Evolutionary conservation across 2,329 filamentous ascomycete genomes (phyloP).

Genomic region (Xylariaceae sp.): DNA sequence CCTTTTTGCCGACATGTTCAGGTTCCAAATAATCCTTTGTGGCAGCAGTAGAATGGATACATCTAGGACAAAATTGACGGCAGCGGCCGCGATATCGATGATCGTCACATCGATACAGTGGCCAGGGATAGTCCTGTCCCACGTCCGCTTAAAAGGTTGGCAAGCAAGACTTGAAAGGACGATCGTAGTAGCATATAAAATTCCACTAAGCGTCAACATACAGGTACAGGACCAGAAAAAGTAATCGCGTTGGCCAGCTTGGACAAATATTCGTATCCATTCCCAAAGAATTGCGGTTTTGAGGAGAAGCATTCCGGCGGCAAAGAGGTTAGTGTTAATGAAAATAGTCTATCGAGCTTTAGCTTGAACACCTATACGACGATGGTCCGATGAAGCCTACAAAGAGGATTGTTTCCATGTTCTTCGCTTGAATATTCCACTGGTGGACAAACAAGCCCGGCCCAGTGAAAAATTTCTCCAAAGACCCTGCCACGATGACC

Average conservation of each 20-base stretch:
- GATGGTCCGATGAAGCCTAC: too few species aligned
- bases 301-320: neutral
- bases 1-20: neutral
- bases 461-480: too few species aligned
- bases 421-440: too few species aligned
- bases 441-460: too few species aligned
- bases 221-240: conserved; percentile 35
- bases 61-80: conserved; percentile 37
- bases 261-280: conserved; percentile 44
- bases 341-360: neutral
- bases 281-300: conserved; percentile 42
- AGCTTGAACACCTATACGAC: too few species aligned
- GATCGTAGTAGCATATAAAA: conserved; percentile 28
- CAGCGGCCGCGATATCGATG: conserved; percentile 30
- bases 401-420: too few species aligned
- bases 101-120: conserved; percentile 31
- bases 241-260: conserved; percentile 34
- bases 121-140: conserved; percentile 34
- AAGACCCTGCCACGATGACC: too few species aligned
- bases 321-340: neutral
- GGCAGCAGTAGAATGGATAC: conserved; percentile 40
- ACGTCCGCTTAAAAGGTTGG: conserved; percentile 36
- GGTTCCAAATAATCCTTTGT: conserved; percentile 39
- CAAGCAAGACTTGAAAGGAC: conserved; percentile 35
- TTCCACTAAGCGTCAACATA: conserved; percentile 30